Base-by-base conservation (phyloP, 2,329 filamentous ascomycete genomes). In the Aureobasidium melanogenum region DNA sequence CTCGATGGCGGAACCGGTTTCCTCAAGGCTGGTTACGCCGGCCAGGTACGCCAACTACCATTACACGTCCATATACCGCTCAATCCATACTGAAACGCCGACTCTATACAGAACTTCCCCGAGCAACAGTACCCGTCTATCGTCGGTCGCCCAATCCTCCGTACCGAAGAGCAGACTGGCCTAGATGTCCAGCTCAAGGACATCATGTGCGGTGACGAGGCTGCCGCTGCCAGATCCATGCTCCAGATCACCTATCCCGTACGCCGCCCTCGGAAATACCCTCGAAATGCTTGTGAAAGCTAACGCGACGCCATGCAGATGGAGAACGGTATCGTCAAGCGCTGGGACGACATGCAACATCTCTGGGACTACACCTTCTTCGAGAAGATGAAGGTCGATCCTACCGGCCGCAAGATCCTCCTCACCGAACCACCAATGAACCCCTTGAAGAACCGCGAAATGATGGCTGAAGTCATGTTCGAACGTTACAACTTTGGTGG, bases 1-100 rank as follows among this genome's bases (percentile, higher is more conserved):
- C 93, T 99, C 84, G 94, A 99, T 83, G 94, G 94, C 84, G 94
- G 94, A 78, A 99, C 94, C 74, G 94, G 94, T 78, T 99, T 99
- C 84, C 88, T 99, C 77, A 99, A 99, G 80, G 94, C 96, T 79
- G 94, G 94, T 76, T 99, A 97, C 81, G 94, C 94, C 73, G 94
- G 88, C 72, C 92, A 88, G 80, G 86, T 88, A 77, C 69, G 79
- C 28, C 54, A 17, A 28, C 43, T 9, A 22, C 43, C 34, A 28
- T 30, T 30, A 44, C 39, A 26, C 38, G 24, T 41, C 58, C 34
- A 24, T n/a, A 17, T 54, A 36, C 41, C 24, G 3, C 30, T 14
- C 17, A n/a, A 38, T 28, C 26, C 26, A 38, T 43, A 36, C 48
- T 50, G 41, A 50, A 22, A 36, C 48, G 34, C 7, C 51, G n/a